These are phyloP conservation scores for Skeletonema grethae DNA, from an alignment of 108 stramenopile genomes.

Conservation along the genomic window DNA sequence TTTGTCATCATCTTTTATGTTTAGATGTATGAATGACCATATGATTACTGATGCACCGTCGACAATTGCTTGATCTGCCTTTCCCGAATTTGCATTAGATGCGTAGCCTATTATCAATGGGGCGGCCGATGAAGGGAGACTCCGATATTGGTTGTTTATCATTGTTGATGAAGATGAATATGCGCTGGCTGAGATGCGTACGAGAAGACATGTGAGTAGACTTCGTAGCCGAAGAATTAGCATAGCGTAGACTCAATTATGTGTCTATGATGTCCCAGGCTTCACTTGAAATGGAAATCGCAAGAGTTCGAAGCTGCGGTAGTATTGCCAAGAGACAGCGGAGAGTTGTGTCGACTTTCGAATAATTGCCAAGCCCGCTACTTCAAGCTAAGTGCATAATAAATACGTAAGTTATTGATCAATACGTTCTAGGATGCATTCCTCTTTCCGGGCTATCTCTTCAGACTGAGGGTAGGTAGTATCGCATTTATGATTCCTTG, in stretches of 20 bases:
- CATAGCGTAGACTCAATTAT: no score
- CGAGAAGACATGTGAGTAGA: not conserved
- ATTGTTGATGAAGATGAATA: not conserved
- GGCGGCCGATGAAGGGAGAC: not conserved
- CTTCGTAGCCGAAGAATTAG: no score
- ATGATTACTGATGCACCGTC: slow-evolving; percentile 75
- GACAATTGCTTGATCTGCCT: slow-evolving; percentile 51
- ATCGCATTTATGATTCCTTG: no score
- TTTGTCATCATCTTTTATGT: slow-evolving; percentile 14
- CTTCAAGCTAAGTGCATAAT: not conserved
- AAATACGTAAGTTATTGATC: not conserved
- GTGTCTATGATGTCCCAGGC: no score
- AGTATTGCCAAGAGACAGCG: slow-evolving; percentile 86
- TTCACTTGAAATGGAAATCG: slow-evolving; percentile 63
- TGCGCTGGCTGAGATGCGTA: not conserved
- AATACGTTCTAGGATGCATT: not conserved
- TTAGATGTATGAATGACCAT: slow-evolving; percentile 67
- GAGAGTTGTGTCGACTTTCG: slow-evolving; percentile 84
- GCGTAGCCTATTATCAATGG: slow-evolving; percentile 46
- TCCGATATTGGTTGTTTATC: not conserved
- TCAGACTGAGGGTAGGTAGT: no score
- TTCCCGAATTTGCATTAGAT: slow-evolving; percentile 36
- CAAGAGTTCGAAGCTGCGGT: slow-evolving; percentile 76
- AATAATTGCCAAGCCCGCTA: slow-evolving; percentile 21
- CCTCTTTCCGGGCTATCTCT: no score